phyloP scores from a whole-genome alignment of 441 rosid genomes.

The Breynia disticha region DNA sequence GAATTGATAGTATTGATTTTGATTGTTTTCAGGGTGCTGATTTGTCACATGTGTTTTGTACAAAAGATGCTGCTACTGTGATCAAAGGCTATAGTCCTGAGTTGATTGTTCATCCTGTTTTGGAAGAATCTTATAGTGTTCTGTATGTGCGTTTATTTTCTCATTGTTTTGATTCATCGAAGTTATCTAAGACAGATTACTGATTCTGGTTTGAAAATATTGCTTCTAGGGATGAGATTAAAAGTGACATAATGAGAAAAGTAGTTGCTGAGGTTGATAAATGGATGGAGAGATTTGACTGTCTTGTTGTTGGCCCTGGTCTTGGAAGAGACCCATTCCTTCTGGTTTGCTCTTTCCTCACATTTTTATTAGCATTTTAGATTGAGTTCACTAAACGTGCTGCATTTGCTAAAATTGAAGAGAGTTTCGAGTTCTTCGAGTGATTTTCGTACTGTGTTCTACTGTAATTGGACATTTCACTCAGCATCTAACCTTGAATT shows the following conservation, averaged over 20 bases:
- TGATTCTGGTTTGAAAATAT: slow-evolving; percentile 3
- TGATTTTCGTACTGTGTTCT: not conserved
- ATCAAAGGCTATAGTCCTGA: slow-evolving; percentile 96
- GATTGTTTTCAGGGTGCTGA: slow-evolving; percentile 62
- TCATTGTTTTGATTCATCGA: not conserved
- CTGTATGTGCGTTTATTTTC: slow-evolving; percentile 25
- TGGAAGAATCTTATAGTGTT: slow-evolving; percentile 71
- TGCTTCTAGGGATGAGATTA: slow-evolving; percentile 47
- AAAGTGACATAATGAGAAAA: slow-evolving; percentile 27
- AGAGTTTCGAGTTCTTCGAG: not conserved
- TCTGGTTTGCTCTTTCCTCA: slow-evolving; percentile 35
- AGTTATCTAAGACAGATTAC: not conserved
- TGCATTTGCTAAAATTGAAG: not conserved
- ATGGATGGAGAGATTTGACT: slow-evolving; percentile 97
- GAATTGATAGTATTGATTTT: slow-evolving; percentile 6
- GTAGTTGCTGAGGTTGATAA: slow-evolving; percentile 70
- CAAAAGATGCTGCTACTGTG: slow-evolving; percentile 87
- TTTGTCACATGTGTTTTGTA: slow-evolving; percentile 94
- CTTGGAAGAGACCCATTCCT: slow-evolving; percentile 94
- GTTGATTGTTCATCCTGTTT: slow-evolving; percentile 80
- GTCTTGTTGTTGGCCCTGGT: slow-evolving; percentile 93
- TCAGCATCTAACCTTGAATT: not conserved
- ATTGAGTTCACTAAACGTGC: not conserved
- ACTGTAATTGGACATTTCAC: not conserved
- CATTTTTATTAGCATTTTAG: not conserved